Evolutionary conservation across 179 eudicot species (phyloP).

Genomic region (Corrigiola litoralis): DNA sequence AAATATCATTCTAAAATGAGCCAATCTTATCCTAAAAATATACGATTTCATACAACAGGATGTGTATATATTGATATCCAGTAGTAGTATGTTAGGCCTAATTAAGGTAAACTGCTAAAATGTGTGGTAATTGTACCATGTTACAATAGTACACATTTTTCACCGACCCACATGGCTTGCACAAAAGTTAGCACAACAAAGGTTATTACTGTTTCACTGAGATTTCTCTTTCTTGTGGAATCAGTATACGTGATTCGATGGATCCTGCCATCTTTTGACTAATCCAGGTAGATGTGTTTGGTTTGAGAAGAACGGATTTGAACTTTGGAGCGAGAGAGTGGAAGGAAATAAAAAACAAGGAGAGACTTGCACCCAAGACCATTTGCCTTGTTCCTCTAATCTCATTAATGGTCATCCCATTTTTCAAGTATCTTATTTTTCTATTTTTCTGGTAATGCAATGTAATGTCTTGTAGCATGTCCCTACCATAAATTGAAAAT

Average conservation of each 20-base stretch:
- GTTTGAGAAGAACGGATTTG: no score
- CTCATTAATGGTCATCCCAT: conserved; percentile 2
- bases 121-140: no score
- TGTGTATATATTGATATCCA: no score
- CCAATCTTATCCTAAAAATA: no score
- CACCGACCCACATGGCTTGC: conserved; percentile 20
- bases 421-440: not conserved
- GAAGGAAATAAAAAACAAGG: not conserved
- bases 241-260: not conserved
- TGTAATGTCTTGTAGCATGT: conserved; percentile 19
- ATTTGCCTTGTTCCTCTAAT: not conserved
- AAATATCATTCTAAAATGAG: no score
- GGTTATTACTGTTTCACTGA: not conserved
- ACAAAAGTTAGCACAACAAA: conserved; percentile 2
- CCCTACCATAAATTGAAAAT: conserved; percentile 12
- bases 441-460: not conserved
- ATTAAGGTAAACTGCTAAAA: no score
- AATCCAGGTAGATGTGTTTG: conserved; percentile 13
- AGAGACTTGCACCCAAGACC: no score
- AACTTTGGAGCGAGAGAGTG: no score
- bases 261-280: conserved; percentile 22
- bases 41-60: no score
- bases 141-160: not conserved
- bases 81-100: no score
- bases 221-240: not conserved